phyloP scores from a whole-genome alignment of 768 basidiomycete genomes.

The Ephemerocybe angulata region DNA sequence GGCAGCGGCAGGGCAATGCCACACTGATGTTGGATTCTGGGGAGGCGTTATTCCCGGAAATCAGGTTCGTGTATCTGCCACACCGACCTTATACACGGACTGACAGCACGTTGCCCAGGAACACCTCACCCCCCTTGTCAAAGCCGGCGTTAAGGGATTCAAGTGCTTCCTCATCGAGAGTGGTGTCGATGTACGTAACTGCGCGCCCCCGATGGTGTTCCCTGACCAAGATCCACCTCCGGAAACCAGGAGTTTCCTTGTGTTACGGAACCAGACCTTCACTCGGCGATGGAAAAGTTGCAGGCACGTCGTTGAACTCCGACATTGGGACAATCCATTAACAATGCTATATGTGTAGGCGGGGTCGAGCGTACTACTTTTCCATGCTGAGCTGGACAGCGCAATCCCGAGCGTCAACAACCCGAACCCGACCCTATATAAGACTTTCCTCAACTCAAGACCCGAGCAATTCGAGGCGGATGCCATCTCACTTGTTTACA shows the following conservation, averaged over 20 bases:
- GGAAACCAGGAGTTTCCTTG: constrained; percentile 84
- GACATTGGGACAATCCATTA: constrained; percentile 1
- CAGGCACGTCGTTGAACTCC: constrained; percentile 45
- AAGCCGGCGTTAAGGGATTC: constrained; percentile 88
- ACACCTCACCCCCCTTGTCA: constrained; percentile 71
- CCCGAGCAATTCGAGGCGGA: constrained; percentile 75
- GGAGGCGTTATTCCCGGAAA: constrained; percentile 94
- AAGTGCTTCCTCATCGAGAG: constrained; percentile 97
- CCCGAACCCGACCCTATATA: constrained; percentile 53
- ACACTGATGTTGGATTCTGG: constrained; percentile 88
- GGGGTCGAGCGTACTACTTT: constrained; percentile 69
- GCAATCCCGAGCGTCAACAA: constrained; percentile 6
- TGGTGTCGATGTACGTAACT: constrained; percentile 86
- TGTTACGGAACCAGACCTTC: constrained; percentile 68
- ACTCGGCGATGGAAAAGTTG: constrained; percentile 66
- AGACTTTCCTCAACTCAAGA: constrained; percentile 82
- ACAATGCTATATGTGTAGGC: constrained; percentile 39
- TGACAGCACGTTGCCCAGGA: constrained; percentile 35
- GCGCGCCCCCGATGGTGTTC: no score
- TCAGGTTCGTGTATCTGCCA: constrained; percentile 44
- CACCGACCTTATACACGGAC: background rate
- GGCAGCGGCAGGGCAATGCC: constrained; percentile 71
- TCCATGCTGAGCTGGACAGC: constrained; percentile 84
- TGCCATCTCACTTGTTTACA: constrained; percentile 76
- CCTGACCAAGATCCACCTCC: constrained; percentile 7